Percentiles rank a stretch among this genome's conserved stretches.
phyloP scores from a whole-genome alignment of 176 grass and related monocot genomes.

The Hyparrhenia diplandra region DNA sequence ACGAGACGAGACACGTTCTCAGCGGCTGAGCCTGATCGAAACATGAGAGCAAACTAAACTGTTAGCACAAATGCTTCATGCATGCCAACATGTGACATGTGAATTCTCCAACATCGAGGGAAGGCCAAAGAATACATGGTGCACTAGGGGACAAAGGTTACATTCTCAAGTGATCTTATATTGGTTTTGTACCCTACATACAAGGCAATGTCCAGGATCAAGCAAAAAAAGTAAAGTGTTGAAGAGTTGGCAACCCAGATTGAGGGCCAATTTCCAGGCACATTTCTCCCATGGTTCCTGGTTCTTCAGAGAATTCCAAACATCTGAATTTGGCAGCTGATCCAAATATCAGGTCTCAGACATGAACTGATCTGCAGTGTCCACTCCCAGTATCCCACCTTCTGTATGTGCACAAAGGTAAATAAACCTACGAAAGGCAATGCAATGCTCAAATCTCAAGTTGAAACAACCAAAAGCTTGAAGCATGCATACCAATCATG shows the following conservation, averaged over 20 bases:
- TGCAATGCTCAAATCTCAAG: neutral
- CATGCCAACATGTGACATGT: neutral
- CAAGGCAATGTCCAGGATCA: neutral
- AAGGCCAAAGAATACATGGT: neutral
- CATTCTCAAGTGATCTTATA: neutral
- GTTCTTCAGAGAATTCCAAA: neutral
- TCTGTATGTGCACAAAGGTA: neutral
- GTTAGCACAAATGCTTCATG: neutral
- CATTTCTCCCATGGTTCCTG: neutral
- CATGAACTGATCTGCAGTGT: neutral
- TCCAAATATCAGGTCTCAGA: neutral
- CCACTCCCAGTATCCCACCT: neutral
- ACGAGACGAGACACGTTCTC: no score
- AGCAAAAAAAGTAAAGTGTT: neutral
- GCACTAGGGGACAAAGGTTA: neutral
- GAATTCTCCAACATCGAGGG: neutral
- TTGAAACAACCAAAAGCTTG: neutral
- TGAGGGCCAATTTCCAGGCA: neutral
- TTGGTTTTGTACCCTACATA: neutral
- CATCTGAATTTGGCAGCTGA: neutral
- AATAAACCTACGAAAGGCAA: neutral
- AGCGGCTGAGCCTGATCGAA: neutral
- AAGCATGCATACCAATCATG: neutral
- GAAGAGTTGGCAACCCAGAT: neutral
- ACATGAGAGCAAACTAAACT: neutral